Percentiles rank a stretch among this genome's conserved stretches.
Evolutionary conservation across 2,329 filamentous ascomycete species (phyloP).

Genomic region (Aureobasidium subglaciale): DNA sequence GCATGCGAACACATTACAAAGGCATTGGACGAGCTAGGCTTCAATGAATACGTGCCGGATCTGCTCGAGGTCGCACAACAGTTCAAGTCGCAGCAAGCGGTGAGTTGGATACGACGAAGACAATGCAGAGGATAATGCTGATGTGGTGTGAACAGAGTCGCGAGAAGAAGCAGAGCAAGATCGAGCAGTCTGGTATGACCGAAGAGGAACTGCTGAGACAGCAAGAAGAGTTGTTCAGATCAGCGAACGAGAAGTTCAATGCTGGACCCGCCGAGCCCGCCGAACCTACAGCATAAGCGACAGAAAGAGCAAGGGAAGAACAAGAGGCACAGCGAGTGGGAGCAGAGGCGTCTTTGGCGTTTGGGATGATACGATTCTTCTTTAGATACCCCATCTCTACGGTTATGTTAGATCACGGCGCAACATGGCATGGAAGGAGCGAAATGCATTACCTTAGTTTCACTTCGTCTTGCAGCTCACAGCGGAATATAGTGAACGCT

Average conservation of each 20-base stretch:
- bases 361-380: slow-evolving; percentile 8
- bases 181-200: slow-evolving; percentile 86
- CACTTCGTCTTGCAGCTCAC: no score
- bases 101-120: slow-evolving; percentile 35
- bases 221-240: slow-evolving; percentile 86
- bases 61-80: slow-evolving; percentile 81
- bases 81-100: slow-evolving; percentile 90
- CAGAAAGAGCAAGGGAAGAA: neutral
- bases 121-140: slow-evolving; percentile 11
- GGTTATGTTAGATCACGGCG: neutral
- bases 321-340: neutral
- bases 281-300: slow-evolving; percentile 1
- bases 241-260: slow-evolving; percentile 66
- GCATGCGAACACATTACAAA: slow-evolving; percentile 96
- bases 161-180: slow-evolving; percentile 96
- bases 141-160: slow-evolving; percentile 55
- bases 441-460: neutral
- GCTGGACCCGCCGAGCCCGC: slow-evolving; percentile 18
- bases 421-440: neutral
- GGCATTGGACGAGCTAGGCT: slow-evolving; percentile 85
- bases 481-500: no score
- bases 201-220: slow-evolving; percentile 83
- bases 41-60: slow-evolving; percentile 82
- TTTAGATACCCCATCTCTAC: slow-evolving; percentile 12
- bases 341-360: slow-evolving; percentile 4